Evolutionary conservation across 164 flowering plant species (phyloP).

Genomic region (Nelumbo lutea): DNA sequence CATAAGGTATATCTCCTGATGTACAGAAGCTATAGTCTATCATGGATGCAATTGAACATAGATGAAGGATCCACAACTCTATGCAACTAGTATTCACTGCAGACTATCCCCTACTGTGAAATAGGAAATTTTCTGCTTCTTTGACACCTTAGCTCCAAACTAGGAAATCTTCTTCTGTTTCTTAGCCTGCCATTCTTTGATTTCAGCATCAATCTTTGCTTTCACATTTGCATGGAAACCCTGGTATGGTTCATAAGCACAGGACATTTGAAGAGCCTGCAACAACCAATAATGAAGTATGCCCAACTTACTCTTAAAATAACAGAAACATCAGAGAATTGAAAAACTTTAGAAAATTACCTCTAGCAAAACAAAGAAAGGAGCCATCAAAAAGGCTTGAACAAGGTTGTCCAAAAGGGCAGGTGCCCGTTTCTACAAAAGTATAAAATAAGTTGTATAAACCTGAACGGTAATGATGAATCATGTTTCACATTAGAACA

Average conservation of each 20-base stretch:
- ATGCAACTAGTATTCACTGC: neutral
- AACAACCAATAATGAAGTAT: slow-evolving; percentile 7
- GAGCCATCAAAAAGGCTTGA: slow-evolving; percentile 67
- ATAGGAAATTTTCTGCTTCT: no score
- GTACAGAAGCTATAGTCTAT: neutral
- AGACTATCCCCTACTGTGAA: neutral
- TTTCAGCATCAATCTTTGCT: slow-evolving; percentile 43
- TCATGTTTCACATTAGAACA: neutral
- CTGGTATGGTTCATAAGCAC: slow-evolving; percentile 80
- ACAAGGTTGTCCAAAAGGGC: slow-evolving; percentile 59
- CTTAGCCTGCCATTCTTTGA: slow-evolving; percentile 57
- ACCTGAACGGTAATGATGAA: neutral
- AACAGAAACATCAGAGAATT: neutral
- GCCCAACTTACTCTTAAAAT: neutral
- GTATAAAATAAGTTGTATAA: neutral
- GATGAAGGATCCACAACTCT: neutral
- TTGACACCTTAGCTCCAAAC: neutral
- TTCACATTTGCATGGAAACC: slow-evolving; percentile 62
- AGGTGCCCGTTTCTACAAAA: slow-evolving; percentile 52
- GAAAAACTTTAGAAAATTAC: slow-evolving; percentile 17
- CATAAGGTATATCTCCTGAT: neutral
- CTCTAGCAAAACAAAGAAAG: slow-evolving; percentile 66
- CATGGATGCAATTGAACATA: neutral
- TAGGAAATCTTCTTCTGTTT: slow-evolving; percentile 45
- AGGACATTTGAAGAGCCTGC: slow-evolving; percentile 56